These are phyloP conservation scores for Kluyveromyces starmeri DNA, from an alignment of 805 yeast species.

Conservation along the genomic window DNA sequence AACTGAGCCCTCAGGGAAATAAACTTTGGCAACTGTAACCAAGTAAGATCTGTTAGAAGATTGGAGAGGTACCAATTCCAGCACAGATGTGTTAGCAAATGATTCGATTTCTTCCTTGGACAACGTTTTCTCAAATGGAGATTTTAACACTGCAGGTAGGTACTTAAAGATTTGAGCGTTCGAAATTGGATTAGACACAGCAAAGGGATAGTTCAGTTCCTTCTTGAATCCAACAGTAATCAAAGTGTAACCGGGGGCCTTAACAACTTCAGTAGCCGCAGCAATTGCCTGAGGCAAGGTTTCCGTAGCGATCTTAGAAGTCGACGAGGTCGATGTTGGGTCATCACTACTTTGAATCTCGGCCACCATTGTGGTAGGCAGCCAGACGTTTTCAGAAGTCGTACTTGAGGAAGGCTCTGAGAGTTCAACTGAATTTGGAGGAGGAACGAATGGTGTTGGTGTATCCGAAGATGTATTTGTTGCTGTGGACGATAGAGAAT, in stretches of 20 bases:
- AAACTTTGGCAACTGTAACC: slow-evolving; percentile 82
- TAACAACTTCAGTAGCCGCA: slow-evolving; percentile 31
- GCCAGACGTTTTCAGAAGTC: slow-evolving; percentile 37
- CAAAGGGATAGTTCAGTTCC: slow-evolving; percentile 77
- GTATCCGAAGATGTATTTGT: slow-evolving; percentile 6
- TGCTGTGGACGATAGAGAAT: background rate
- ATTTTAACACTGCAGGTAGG: slow-evolving; percentile 63
- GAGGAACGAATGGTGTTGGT: too few relatives aligned
- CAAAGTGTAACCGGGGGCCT: slow-evolving; percentile 18
- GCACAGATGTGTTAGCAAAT: slow-evolving; percentile 50
- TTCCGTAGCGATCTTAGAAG: slow-evolving; percentile 35
- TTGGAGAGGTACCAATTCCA: slow-evolving; percentile 67
- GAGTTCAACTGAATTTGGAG: too few relatives aligned
- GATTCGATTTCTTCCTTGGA: slow-evolving; percentile 4
- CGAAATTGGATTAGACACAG: slow-evolving; percentile 76
- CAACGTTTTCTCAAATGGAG: slow-evolving; percentile 41
- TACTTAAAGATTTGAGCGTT: slow-evolving; percentile 62
- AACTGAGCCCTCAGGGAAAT: slow-evolving; percentile 55
- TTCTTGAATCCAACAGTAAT: slow-evolving; percentile 45
- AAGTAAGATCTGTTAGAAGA: slow-evolving; percentile 50
- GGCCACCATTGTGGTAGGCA: slow-evolving; percentile 81
- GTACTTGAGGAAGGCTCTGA: slow-evolving; percentile 15
- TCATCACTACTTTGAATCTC: slow-evolving; percentile 21
- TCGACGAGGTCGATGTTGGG: slow-evolving; percentile 33
- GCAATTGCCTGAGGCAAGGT: slow-evolving; percentile 35